Percentiles rank a stretch among this genome's conserved stretches.
Evolutionary conservation across 768 basidiomycete species (phyloP).

Genomic region (Zangia roseola): DNA sequence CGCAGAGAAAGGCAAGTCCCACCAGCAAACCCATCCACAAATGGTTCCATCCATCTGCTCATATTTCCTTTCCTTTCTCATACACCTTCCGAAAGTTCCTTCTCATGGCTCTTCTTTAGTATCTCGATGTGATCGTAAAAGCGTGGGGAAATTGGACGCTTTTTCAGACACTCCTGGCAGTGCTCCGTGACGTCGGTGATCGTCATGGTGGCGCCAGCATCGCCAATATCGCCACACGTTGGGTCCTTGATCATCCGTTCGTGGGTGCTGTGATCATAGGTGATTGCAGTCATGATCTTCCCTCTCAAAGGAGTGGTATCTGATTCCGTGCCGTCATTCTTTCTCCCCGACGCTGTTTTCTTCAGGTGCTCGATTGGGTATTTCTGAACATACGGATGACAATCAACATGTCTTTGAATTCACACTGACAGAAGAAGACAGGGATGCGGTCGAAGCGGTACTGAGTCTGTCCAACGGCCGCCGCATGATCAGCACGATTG

Average conservation of each 20-base stretch:
- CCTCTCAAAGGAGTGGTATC: constrained; percentile 1
- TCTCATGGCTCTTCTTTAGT: constrained; percentile 41
- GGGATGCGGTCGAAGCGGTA: constrained; percentile 60
- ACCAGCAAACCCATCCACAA: background rate
- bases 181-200: constrained; percentile 64
- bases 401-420: constrained; percentile 65
- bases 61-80: background rate
- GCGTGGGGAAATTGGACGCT: constrained; percentile 79
- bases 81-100: background rate
- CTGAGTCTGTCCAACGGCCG: constrained; percentile 60
- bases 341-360: background rate
- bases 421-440: constrained; percentile 54
- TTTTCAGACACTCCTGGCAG: constrained; percentile 63
- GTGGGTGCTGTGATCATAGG: constrained; percentile 83
- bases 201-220: constrained; percentile 65
- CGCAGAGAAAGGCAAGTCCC: constrained; percentile 69
- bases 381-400: constrained; percentile 71
- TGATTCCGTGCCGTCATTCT: background rate
- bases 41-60: background rate
- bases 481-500: constrained; percentile 63
- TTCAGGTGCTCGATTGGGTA: constrained; percentile 68
- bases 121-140: constrained; percentile 77
- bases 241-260: constrained; percentile 76
- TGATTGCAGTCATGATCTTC: constrained; percentile 22
- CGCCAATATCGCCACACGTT: constrained; percentile 77